Base-by-base conservation (phyloP, 2,329 filamentous ascomycete species). In the Corynespora cassiicola region DNA sequence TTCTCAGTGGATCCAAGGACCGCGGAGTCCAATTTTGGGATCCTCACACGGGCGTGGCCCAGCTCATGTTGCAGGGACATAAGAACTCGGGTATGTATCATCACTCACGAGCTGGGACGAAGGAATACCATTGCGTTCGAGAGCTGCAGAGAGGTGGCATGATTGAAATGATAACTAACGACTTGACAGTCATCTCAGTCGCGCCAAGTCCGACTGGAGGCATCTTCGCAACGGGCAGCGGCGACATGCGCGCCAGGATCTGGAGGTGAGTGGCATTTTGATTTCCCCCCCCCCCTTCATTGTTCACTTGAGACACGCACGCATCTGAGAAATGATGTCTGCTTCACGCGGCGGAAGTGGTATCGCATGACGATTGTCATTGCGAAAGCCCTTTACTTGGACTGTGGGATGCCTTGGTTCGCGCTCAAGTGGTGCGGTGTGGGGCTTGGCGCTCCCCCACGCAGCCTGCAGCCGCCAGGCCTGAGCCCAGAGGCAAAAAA, bases 21-120 rank as follows among this genome's bases (percentile, higher is more conserved):
- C 84, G 94, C 34, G 92, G 94, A 31, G 94, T 99, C 15, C 94
- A 97, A 66, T 97, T 99, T 78, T 99, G 94, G 94, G 92, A 99
- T 64, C 92, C 94, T 14, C 82, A 86, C 58, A 96, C 90, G 14
- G 94, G 92, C 22, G 86, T 88, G 53, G 95, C 92, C 1, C 92
- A 97, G 73, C 86, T 99, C 67, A 97, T 97, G 94, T 81, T 99
- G 47, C 94, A 97, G 71, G 94, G 94, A 17, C 94, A 99, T 69
- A 97, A 97, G 79, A 97, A 97, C 73, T 96, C 90, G 8, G 81
- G 82, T 84, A 69, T 59, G 77, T 71, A 17, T 19, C 20, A 16
- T 17, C 14, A 7, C 20, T 12, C 3, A 6, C 10, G 12, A n/a
- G n/a, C n/a, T n/a, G n/a, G n/a, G n/a, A n/a, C n/a, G n/a, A n/a